Evolutionary conservation across 352 stramenopile species (phyloP), one percentile per base, ranked within the genome.

Genomic region (Phytophthora pinifolia): DNA sequence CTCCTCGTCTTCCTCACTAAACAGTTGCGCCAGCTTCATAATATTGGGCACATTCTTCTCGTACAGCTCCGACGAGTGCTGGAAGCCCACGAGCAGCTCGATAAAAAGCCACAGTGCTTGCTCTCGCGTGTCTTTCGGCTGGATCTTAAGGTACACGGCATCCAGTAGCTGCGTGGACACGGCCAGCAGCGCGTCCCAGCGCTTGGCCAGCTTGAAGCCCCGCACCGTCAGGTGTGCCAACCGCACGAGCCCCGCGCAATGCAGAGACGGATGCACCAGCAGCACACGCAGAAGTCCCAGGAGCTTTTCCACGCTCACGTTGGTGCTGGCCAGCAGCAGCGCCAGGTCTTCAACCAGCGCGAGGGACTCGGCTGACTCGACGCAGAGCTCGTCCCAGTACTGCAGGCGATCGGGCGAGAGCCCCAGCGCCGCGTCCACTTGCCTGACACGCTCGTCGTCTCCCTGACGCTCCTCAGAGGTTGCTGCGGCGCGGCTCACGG

Each of bases 31-130:
- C 13, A 89, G 47, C 15, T 62, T 49, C 10, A 72, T 51, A 18
- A 95, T 42, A 58, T 86, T 60, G 3, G 53, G 35, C 27, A 76
- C 63, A 46, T 71, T 76, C 39, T 54, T 62, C 46, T 68, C 47
- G 46, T 83, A 86, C 14, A 94, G 44, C 31, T 80, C 67, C 5
- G 76, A 75, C 9, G 75, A 76, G 62, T 94, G 86, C 69, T 96
- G 86, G 52, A 76, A 92, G 0, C 86, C 83, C 12, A 88, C 66
- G 27, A 96, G 41, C 13, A 93, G 66, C 62, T 86, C 65, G 38
- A 62, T 50, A 52, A 79, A 94, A n/a, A 92, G 73, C 9, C 48
- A 31, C 47, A 89, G 47, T 17, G 70, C 64, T 47, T 31, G 41
- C n/a, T 62, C 22, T 37, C 47, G 38, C 7, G 66, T 72, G 30